phyloP scores from a whole-genome alignment of 805 yeast species.

The Starmerella riodocensis region DNA sequence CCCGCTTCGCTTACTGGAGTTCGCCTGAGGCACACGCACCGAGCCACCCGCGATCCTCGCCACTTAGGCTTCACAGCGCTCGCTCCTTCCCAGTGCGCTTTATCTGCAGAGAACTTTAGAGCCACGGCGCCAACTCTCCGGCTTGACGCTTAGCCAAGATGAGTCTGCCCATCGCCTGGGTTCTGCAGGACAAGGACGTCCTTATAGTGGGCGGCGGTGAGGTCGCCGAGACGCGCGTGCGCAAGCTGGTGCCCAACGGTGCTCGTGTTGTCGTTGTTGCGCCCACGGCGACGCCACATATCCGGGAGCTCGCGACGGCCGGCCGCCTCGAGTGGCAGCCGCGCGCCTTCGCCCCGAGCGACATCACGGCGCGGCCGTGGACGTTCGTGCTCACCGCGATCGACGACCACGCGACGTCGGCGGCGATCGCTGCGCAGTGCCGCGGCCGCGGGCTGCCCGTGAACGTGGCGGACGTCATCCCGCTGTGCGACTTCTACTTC shows the following conservation, averaged over 20 bases:
- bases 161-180: slow-evolving; percentile 20
- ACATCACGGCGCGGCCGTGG: slow-evolving; percentile 33
- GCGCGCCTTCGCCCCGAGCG: slow-evolving; percentile 14
- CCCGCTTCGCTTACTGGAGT: too few species aligned
- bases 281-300: slow-evolving; percentile 33
- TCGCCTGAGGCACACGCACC: too few species aligned
- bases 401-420: slow-evolving; percentile 51
- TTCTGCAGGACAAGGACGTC: slow-evolving; percentile 38
- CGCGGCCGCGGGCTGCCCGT: slow-evolving; percentile 40
- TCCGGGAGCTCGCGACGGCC: slow-evolving; percentile 33
- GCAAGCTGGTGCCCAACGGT: slow-evolving; percentile 53
- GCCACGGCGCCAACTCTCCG: too few species aligned
- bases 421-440: slow-evolving; percentile 41
- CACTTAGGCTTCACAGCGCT: too few species aligned
- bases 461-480: slow-evolving; percentile 74
- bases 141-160: too few species aligned
- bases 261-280: slow-evolving; percentile 56
- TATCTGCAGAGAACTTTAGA: too few species aligned
- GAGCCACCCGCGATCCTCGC: too few species aligned
- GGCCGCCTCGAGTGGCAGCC: slow-evolving; percentile 11
- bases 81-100: too few species aligned
- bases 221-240: slow-evolving; percentile 60
- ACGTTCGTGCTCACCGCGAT: slow-evolving; percentile 62
- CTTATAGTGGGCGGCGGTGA: slow-evolving; percentile 57
- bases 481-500: slow-evolving; percentile 73